phyloP scores from a whole-genome alignment of 1,284 basidiomycete species.

The Microbotryum saponariae region DNA sequence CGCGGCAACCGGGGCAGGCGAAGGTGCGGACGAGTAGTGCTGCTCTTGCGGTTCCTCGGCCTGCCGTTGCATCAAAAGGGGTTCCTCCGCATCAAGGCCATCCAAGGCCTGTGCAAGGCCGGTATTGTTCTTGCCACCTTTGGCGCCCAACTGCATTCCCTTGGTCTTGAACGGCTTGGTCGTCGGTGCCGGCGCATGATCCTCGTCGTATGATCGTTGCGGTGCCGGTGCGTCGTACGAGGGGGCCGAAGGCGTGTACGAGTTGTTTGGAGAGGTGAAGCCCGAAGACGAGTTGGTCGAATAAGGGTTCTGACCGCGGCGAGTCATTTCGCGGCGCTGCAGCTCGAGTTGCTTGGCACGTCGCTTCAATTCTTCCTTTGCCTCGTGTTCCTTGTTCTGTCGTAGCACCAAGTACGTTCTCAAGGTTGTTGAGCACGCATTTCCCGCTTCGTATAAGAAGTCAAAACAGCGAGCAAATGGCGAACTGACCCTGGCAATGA shows the following conservation, averaged over 20 bases:
- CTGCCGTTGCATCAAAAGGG: constrained; percentile 32
- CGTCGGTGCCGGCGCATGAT: constrained; percentile 1
- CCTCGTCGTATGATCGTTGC: constrained; percentile 8
- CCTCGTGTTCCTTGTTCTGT: constrained; percentile 94
- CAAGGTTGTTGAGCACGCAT: not conserved
- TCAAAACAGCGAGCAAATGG: not conserved
- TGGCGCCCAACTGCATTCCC: constrained; percentile 89
- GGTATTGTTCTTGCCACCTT: constrained; percentile 66
- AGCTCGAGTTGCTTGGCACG: constrained; percentile 97
- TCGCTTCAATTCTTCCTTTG: constrained; percentile 97
- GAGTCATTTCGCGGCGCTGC: constrained; percentile 88
- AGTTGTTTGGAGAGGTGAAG: constrained; percentile 11
- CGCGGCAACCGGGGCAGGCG: constrained; percentile 37
- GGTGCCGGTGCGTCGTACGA: constrained; percentile 21
- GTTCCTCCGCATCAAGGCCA: constrained; percentile 43
- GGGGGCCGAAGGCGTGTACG: constrained; percentile 11
- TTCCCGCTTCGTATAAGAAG: not conserved
- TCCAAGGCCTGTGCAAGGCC: constrained; percentile 81
- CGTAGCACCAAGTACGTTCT: not conserved
- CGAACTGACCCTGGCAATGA: constrained; percentile 74
- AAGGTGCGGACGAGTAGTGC: constrained; percentile 27
- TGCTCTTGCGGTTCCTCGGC: constrained; percentile 21
- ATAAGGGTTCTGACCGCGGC: constrained; percentile 49
- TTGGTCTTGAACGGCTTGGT: constrained; percentile 68
- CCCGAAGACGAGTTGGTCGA: constrained; percentile 26